Conservation (phyloP, 305 asterid species). For the Petunia hybrid region DNA sequence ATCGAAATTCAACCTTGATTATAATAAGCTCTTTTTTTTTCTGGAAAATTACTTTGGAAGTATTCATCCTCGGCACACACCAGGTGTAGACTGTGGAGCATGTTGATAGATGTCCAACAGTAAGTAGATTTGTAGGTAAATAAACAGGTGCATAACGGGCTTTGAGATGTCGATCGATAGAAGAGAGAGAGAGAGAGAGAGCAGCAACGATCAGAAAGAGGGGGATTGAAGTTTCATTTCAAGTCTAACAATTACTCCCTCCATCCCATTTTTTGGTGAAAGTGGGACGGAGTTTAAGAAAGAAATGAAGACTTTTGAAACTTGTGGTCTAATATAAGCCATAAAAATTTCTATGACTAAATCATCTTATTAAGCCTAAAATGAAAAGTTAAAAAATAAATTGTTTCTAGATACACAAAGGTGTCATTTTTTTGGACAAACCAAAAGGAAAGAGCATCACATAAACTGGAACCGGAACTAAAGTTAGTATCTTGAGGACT, state of each 20-base stretch:
- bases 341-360: too few relatives aligned
- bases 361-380: too few relatives aligned
- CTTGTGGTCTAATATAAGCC: too few relatives aligned
- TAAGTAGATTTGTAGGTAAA: slow-evolving; percentile 14
- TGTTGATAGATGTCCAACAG: not conserved
- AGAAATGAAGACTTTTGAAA: too few relatives aligned
- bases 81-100: not conserved
- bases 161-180: not conserved
- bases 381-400: too few relatives aligned
- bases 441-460: too few relatives aligned
- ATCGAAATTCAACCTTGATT: slow-evolving; percentile 7
- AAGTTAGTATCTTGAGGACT: too few relatives aligned
- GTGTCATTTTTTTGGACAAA: too few relatives aligned
- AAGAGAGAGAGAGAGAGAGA: not conserved
- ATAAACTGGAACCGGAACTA: too few relatives aligned
- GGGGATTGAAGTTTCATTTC: slow-evolving; percentile 10
- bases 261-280: too few relatives aligned
- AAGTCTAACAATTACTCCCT: slow-evolving; percentile 10
- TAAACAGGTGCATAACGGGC: not conserved
- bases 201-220: slow-evolving; percentile 4
- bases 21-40: not conserved
- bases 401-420: too few relatives aligned
- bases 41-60: not conserved
- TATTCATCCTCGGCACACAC: slow-evolving; percentile 7
- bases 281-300: too few relatives aligned